Evolutionary conservation across 495 filamentous ascomycete genomes (phyloP).

Genomic region (Penicillium macrosclerotiorum): DNA sequence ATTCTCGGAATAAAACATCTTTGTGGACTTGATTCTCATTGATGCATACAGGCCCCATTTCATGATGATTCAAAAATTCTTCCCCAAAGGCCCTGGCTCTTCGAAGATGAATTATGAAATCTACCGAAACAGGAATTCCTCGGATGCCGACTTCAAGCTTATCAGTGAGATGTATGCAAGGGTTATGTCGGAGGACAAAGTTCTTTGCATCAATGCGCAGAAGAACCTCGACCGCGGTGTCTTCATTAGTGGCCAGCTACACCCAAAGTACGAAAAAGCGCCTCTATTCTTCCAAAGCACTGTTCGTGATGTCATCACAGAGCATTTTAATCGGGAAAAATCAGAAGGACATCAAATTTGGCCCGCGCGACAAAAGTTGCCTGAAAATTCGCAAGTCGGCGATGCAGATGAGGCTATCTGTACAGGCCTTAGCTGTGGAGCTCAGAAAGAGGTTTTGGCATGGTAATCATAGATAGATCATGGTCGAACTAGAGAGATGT

Average conservation of each 20-base stretch:
- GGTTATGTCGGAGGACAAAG: constrained; percentile 46
- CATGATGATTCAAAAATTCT: constrained; percentile 48
- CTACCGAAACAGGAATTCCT: constrained; percentile 42
- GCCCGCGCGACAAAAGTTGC: constrained; percentile 38
- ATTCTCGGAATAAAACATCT: no score
- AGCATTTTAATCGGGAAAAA: constrained; percentile 42
- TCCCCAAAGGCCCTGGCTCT: constrained; percentile 36
- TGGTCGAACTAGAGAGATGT: no score
- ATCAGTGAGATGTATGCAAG: constrained; percentile 44
- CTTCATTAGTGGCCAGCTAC: constrained; percentile 50
- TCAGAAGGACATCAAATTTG: constrained; percentile 36
- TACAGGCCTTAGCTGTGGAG: constrained; percentile 22
- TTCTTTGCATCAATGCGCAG: constrained; percentile 44
- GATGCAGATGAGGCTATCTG: constrained; percentile 31
- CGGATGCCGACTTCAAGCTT: constrained; percentile 39
- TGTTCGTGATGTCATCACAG: constrained; percentile 39
- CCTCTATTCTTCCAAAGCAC: constrained; percentile 47
- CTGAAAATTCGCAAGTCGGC: constrained; percentile 17
- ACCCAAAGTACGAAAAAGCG: constrained; percentile 49
- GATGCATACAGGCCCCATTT: constrained; percentile 36
- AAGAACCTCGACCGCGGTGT: constrained; percentile 47
- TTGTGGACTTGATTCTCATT: not conserved
- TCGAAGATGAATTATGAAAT: constrained; percentile 48
- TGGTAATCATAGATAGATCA: constrained; percentile 30
- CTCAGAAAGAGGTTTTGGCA: constrained; percentile 24